phyloP scores from a whole-genome alignment of 1,284 basidiomycete species.

The Cryptococcus jaspeensis region DNA sequence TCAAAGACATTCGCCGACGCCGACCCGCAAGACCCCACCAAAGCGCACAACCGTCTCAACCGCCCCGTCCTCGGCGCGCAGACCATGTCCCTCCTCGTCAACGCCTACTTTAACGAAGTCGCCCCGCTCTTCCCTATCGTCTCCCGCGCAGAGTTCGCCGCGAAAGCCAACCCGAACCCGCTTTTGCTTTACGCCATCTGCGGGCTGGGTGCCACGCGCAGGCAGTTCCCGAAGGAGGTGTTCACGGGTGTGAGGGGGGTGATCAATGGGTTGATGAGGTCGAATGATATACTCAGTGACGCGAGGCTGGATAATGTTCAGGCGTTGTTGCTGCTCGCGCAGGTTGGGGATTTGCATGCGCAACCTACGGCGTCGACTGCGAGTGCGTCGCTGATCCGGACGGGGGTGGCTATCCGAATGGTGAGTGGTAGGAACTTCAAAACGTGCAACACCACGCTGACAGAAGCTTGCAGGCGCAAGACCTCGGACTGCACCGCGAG shows the following conservation, averaged over 20 bases:
- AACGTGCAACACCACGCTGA: slow-evolving; percentile 1
- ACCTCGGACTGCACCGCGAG: slow-evolving; percentile 82
- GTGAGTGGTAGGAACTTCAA: slow-evolving; percentile 51
- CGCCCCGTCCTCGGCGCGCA: slow-evolving; percentile 60
- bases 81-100: slow-evolving; percentile 77
- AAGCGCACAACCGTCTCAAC: slow-evolving; percentile 43
- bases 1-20: slow-evolving; percentile 19
- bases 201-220: slow-evolving; percentile 79
- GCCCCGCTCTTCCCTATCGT: slow-evolving; percentile 84
- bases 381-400: slow-evolving; percentile 44
- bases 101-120: slow-evolving; percentile 84
- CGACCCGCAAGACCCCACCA: slow-evolving; percentile 30
- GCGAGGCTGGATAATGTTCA: slow-evolving; percentile 86
- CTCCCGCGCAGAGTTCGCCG: slow-evolving; percentile 79
- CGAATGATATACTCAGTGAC: slow-evolving; percentile 84
- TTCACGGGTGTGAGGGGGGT: slow-evolving; percentile 80
- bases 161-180: slow-evolving; percentile 53
- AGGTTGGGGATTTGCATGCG: slow-evolving; percentile 52
- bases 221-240: slow-evolving; percentile 76
- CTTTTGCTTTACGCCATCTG: slow-evolving; percentile 87
- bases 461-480: slow-evolving; percentile 71
- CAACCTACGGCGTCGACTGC: slow-evolving; percentile 50
- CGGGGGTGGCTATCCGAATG: slow-evolving; percentile 71
- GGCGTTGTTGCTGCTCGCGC: slow-evolving; percentile 57
- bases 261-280: slow-evolving; percentile 81